Evolutionary conservation across 2,329 filamentous ascomycete species (phyloP).

Genomic region (Grosmannia penicillata): DNA sequence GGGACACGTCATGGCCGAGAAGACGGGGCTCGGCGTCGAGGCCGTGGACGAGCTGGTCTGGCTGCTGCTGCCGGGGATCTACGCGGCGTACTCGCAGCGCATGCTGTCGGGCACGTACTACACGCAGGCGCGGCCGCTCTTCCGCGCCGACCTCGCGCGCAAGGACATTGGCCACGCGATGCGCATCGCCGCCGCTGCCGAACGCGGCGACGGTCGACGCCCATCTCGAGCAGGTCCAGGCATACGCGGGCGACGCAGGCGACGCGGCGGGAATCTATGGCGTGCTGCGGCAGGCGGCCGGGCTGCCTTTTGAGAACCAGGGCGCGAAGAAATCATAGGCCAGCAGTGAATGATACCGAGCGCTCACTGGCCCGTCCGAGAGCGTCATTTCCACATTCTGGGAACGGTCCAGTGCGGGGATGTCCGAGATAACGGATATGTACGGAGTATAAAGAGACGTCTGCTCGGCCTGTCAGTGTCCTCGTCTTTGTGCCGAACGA

Average conservation of each 20-base stretch:
- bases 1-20: constrained; percentile 66
- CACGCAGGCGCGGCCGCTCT: constrained; percentile 62
- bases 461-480: too few relatives aligned
- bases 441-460: too few relatives aligned
- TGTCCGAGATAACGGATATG: too few relatives aligned
- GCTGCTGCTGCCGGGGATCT: constrained; percentile 60
- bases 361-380: too few relatives aligned
- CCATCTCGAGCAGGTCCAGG: constrained; percentile 55
- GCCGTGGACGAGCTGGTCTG: constrained; percentile 59
- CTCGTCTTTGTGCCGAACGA: too few relatives aligned
- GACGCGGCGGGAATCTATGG: constrained; percentile 79
- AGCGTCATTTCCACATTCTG: background rate
- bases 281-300: constrained; percentile 57
- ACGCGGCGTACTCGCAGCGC: constrained; percentile 57
- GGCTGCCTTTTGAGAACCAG: constrained; percentile 58
- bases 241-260: constrained; percentile 49
- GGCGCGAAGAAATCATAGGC: too few relatives aligned
- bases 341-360: background rate
- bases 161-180: constrained; percentile 71
- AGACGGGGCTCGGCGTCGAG: constrained; percentile 57
- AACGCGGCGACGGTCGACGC: constrained; percentile 52
- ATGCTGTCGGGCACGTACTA: constrained; percentile 68
- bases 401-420: too few relatives aligned
- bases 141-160: constrained; percentile 65
- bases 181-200: constrained; percentile 47